Evolutionary conservation across 805 yeast genomes (phyloP).

Genomic region (Candida silvicultrix): DNA sequence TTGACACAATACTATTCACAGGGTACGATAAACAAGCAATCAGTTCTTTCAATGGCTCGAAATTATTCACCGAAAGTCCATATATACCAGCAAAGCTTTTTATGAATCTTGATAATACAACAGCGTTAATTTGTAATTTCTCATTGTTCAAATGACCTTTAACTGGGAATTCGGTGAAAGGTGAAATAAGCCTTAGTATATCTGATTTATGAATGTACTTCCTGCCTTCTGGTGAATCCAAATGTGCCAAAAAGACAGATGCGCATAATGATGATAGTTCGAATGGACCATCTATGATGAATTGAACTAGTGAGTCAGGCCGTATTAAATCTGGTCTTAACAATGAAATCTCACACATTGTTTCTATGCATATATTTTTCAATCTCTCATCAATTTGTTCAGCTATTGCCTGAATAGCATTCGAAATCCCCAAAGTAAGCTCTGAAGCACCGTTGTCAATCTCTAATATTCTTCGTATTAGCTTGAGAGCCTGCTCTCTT

Average conservation of each 20-base stretch:
- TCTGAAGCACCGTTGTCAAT: constrained; percentile 45
- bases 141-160: constrained; percentile 42
- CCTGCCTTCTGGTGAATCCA: constrained; percentile 53
- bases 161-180: constrained; percentile 61
- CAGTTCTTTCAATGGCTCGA: constrained; percentile 48
- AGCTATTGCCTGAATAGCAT: constrained; percentile 58
- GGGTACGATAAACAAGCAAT: constrained; percentile 56
- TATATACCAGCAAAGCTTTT: constrained; percentile 76
- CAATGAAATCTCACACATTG: constrained; percentile 44
- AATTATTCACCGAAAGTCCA: constrained; percentile 52
- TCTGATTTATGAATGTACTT: constrained; percentile 51
- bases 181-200: constrained; percentile 53
- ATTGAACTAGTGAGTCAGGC: constrained; percentile 36
- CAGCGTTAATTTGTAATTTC: constrained; percentile 53
- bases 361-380: constrained; percentile 43
- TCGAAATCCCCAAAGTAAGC: constrained; percentile 56
- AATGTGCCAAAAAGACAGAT: constrained; percentile 43
- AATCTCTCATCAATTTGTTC: constrained; percentile 49
- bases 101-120: constrained; percentile 51
- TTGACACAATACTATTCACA: constrained; percentile 49
- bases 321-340: constrained; percentile 35
- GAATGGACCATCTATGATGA: constrained; percentile 48
- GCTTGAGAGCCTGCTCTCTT: constrained; percentile 69
- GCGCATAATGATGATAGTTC: constrained; percentile 36
- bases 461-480: constrained; percentile 56